Evolutionary conservation across 1,139 yeast species (phyloP).

Genomic region (Geotrichum carabidarum): DNA sequence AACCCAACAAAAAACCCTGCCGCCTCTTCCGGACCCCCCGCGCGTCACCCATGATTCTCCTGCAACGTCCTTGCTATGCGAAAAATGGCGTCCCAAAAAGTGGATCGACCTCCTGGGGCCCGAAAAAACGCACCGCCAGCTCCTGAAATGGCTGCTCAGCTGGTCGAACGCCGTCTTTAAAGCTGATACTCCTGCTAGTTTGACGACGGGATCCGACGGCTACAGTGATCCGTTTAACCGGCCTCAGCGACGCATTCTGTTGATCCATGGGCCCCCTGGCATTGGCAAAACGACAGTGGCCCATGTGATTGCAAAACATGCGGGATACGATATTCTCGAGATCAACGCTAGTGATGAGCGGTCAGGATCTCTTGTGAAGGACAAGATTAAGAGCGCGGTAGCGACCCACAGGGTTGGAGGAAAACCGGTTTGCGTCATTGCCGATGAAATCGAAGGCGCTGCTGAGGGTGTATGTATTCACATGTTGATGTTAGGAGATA

Average conservation of each 20-base stretch:
- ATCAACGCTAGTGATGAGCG: conserved; percentile 88
- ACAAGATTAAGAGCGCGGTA: conserved; percentile 65
- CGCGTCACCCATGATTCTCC: background rate
- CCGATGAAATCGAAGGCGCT: conserved; percentile 92
- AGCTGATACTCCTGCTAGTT: conserved; percentile 15
- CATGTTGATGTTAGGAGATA: background rate
- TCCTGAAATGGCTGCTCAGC: conserved; percentile 72
- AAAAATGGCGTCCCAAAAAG: conserved; percentile 72
- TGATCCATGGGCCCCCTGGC: conserved; percentile 92
- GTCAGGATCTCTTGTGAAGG: conserved; percentile 51
- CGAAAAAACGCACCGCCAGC: conserved; percentile 65
- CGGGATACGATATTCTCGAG: conserved; percentile 77
- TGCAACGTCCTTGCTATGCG: conserved; percentile 33
- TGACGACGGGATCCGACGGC: conserved; percentile 16
- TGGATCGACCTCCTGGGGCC: conserved; percentile 78
- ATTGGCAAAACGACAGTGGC: conserved; percentile 92
- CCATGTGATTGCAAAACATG: conserved; percentile 74
- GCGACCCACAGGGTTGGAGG: conserved; percentile 54
- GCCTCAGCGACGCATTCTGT: conserved; percentile 63
- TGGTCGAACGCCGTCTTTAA: conserved; percentile 69
- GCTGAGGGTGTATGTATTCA: conserved; percentile 45
- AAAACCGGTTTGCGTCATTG: conserved; percentile 71
- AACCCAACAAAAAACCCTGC: background rate
- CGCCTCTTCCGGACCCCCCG: background rate
- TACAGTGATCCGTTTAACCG: conserved; percentile 55